Conservation (phyloP, 805 yeast species). For the Komagataella pastoris region DNA sequence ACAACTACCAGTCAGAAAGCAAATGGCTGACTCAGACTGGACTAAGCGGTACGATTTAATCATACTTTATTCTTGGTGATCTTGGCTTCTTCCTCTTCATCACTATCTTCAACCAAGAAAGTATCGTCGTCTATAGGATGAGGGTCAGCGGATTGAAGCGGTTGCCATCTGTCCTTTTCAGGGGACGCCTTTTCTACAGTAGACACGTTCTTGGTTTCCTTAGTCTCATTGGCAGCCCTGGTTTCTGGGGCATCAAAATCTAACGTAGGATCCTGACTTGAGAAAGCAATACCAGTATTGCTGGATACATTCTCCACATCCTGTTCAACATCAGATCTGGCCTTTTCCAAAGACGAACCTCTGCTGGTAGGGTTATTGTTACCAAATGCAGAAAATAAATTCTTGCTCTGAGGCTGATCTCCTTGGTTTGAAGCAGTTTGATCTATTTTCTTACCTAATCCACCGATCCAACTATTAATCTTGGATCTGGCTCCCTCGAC, state of each 20-base stretch:
- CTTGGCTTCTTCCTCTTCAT: slow-evolving; percentile 22
- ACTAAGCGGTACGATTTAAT: not conserved
- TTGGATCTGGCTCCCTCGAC: slow-evolving; percentile 70
- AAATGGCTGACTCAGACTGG: not conserved
- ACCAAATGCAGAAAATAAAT: slow-evolving; percentile 18
- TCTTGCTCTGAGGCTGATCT: slow-evolving; percentile 8
- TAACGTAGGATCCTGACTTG: not conserved
- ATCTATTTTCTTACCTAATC: slow-evolving; percentile 37
- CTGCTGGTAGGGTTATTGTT: slow-evolving; percentile 6
- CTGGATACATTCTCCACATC: slow-evolving; percentile 6
- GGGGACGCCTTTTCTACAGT: slow-evolving; percentile 1
- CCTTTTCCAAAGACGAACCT: slow-evolving; percentile 29
- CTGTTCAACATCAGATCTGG: slow-evolving; percentile 36
- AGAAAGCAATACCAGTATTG: not conserved
- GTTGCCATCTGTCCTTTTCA: slow-evolving; percentile 24
- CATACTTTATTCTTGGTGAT: slow-evolving; percentile 7
- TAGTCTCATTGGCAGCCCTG: not conserved
- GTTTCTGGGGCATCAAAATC: slow-evolving; percentile 1
- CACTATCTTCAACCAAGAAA: slow-evolving; percentile 37
- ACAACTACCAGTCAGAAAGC: not conserved
- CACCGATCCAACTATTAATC: slow-evolving; percentile 69
- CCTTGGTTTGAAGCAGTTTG: slow-evolving; percentile 10
- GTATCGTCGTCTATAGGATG: slow-evolving; percentile 31
- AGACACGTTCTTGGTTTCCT: slow-evolving; percentile 10
- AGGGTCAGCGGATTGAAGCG: slow-evolving; percentile 23